Conservation (phyloP, 768 basidiomycete genomes). For the Pleurotus tuber-regium region DNA sequence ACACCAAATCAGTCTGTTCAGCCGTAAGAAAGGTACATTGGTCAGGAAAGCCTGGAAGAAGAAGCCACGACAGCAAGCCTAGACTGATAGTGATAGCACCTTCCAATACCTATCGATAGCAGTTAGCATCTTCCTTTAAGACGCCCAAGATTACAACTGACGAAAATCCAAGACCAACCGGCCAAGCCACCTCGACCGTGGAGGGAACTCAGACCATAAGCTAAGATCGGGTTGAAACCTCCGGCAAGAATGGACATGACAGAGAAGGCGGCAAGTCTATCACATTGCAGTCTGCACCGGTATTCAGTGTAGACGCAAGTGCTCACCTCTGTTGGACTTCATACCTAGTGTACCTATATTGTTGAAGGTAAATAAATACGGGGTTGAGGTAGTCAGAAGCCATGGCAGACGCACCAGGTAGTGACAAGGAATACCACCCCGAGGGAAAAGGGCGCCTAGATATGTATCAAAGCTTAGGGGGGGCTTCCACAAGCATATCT, state of each 20-base stretch:
- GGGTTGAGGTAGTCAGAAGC: neutral
- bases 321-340: slow-evolving; percentile 48
- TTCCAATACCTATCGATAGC: slow-evolving; percentile 49
- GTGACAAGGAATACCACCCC: slow-evolving; percentile 47
- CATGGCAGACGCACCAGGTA: slow-evolving; percentile 35
- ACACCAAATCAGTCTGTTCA: slow-evolving; percentile 39
- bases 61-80: slow-evolving; percentile 42
- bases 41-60: slow-evolving; percentile 46
- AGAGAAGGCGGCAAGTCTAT: slow-evolving; percentile 48
- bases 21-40: slow-evolving; percentile 41
- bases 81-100: slow-evolving; percentile 44
- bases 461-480: neutral
- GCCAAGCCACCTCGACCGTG: slow-evolving; percentile 37
- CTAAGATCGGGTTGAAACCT: slow-evolving; percentile 49
- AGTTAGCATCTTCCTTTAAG: too few species aligned
- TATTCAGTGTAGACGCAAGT: neutral
- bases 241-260: slow-evolving; percentile 39
- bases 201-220: slow-evolving; percentile 40
- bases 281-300: slow-evolving; percentile 1
- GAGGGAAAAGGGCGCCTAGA: slow-evolving; percentile 49
- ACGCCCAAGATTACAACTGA: too few species aligned
- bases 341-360: slow-evolving; percentile 44
- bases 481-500: neutral
- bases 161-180: slow-evolving; percentile 57
- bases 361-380: neutral